Evolutionary conservation across 1,139 yeast genomes (phyloP), one percentile per base, ranked within the genome.

Genomic region (Groenewaldozyma sp.): DNA sequence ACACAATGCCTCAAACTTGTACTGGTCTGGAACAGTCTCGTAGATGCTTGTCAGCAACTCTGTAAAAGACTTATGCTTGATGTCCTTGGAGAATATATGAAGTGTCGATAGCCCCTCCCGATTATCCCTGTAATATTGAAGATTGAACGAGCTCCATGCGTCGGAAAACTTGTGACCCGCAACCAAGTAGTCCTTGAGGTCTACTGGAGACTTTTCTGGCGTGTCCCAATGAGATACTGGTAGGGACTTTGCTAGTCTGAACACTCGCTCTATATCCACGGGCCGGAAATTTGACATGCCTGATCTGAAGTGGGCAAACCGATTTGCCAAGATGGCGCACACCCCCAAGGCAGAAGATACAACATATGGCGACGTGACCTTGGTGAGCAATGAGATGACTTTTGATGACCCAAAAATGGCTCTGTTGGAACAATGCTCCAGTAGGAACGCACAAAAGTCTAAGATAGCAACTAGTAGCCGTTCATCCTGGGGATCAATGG

Each of bases 381-480:
- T 73, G 40, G 87, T 56, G 48, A 88, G 64, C 35, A 68, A 68
- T 45, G 70, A 74, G 43, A 87, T 67, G 38, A 80, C 67, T 43
- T 81, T 82, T 34, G 74, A 65, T 27, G 88, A 78, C 16, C 78
- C 67, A 58, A 83, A 88, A 14, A 84, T 68, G 40, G 71, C 71
- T 45, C 84, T 70, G 51, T 79, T 78, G 19, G 78, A 68, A 45
- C 93, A 81, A 50, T 82, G 77, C 34, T 79, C 84, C 38, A 87
- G 63, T 35, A 88, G 63, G 44, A 75, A 62, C 28, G 73, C 68
- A 0, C 91, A 71, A 53, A 83, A 86, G 11, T 70, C 65, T 35
- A 84, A 64, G 38, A 86, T 67, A 1, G 78, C 62, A 0, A 70
- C 60, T 29, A 79, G 56, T 9, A 77, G 48, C 24, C 63, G 68